phyloP scores from a whole-genome alignment of 2,329 filamentous ascomycete species.

The Colletotrichum chrysophilum region DNA sequence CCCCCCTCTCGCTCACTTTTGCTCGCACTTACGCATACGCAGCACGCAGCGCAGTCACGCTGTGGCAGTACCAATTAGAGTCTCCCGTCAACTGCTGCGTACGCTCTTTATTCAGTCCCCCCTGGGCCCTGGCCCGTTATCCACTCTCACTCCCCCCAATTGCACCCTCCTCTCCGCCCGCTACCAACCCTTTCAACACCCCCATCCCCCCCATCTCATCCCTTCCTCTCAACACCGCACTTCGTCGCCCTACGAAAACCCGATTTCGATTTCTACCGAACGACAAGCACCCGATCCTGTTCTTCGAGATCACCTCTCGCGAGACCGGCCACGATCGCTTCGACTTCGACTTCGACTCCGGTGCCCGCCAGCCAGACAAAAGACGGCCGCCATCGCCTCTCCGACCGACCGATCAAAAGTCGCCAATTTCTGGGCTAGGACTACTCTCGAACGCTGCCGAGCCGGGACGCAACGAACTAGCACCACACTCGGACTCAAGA shows the following conservation, averaged over 20 bases:
- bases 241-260: constrained; percentile 5
- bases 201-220: constrained; percentile 20
- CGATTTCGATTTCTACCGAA: constrained; percentile 18
- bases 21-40: constrained; percentile 1
- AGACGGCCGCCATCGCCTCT: not conserved
- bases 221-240: constrained; percentile 16
- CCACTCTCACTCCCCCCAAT: not conserved
- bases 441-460: not conserved
- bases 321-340: not conserved
- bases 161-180: constrained; percentile 21
- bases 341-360: not conserved
- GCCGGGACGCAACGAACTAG: constrained; percentile 1
- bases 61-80: not conserved
- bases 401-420: not conserved
- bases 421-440: not conserved
- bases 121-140: not conserved
- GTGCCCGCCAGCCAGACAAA: not conserved
- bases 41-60: not conserved
- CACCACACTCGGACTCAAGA: not conserved
- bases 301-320: not conserved
- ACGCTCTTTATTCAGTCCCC: constrained; percentile 11
- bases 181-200: constrained; percentile 24
- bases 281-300: not conserved
- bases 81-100: not conserved
- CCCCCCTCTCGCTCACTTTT: not conserved